Conservation (phyloP, 1,284 basidiomycete species). For the Afroboletus lepidellus region DNA sequence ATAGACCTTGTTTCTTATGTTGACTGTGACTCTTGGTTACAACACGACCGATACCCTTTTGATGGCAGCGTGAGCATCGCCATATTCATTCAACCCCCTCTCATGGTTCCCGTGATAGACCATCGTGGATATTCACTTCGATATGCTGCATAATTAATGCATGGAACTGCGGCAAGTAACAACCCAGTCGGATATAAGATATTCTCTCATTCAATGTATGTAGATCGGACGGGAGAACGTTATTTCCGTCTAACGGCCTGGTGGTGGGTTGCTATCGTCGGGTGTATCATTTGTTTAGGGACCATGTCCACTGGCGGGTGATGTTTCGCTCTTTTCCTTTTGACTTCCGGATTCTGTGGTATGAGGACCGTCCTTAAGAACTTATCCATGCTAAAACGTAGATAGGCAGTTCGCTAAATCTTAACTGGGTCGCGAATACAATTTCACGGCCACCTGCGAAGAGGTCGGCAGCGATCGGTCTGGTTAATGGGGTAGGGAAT, state of each 20-base stretch:
- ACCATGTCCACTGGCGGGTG: conserved; percentile 55
- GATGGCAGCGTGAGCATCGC: conserved; percentile 54
- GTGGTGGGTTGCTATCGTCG: conserved; percentile 62
- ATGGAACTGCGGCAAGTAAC: conserved; percentile 58
- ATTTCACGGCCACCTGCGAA: conserved; percentile 65
- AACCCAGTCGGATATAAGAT: not conserved
- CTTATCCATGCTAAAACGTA: not conserved
- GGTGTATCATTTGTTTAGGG: conserved; percentile 58
- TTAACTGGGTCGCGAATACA: conserved; percentile 63
- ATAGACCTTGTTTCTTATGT: conserved; percentile 33
- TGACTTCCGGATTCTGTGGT: conserved; percentile 59
- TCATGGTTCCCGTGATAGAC: conserved; percentile 38
- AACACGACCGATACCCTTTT: conserved; percentile 57
- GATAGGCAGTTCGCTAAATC: conserved; percentile 55
- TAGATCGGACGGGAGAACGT: conserved; percentile 61
- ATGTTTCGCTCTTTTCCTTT: conserved; percentile 65
- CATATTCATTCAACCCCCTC: not conserved
- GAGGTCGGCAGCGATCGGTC: conserved; percentile 44
- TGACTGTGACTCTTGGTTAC: conserved; percentile 68
- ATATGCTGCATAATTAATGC: conserved; percentile 55
- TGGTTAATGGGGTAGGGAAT: conserved; percentile 35
- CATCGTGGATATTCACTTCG: conserved; percentile 41
- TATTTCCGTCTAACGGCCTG: conserved; percentile 64
- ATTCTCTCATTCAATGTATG: not conserved
- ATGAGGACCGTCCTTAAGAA: conserved; percentile 9